Evolutionary conservation across 2,329 filamentous ascomycete species (phyloP), one percentile per base, ranked within the genome.

Genomic region (Paecilomyces niveus): DNA sequence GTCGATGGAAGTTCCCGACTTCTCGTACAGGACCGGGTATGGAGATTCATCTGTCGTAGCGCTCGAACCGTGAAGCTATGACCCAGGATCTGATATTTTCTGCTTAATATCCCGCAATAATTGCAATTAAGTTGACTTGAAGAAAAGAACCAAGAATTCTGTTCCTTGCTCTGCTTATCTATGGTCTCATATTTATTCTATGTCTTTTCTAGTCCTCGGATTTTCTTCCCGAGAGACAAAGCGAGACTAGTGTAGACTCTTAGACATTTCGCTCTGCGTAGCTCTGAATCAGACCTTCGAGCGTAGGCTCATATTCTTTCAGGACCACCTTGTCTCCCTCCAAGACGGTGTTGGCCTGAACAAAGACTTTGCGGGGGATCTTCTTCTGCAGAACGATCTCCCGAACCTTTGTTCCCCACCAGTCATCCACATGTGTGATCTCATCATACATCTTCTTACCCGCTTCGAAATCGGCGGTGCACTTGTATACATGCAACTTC

Each of bases 401-500:
- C 58, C 93, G 83, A 26, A 97, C 85, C 76, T 88, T 88, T 63
- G 84, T 85, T 57, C 88, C 91, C 84, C 90, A 97, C 78, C 90
- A 97, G 45, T 90, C 87, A 56, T 85, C 89, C 22, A 97, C 92
- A 24, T 83, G 79, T 7, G 92, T 96, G 81, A 96, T 92, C 31
- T 88, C 83, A 61, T 88, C 85, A 72, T 96, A 97, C 75, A 96
- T 84, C 65, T 84, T 84, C 64, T 83, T 86, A n/a, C 90, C 93
- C 1, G 81, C 83, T 65, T 88, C 83, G 18, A 93, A 82, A 71
- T 97, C 91, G 6, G 91, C 93, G 0, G 91, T 96, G 3, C 88
- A 85, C 80, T 97, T 97, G 81, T 90, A 97, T 63, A 97, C 82
- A 74, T 97, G 92, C 62, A 97, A 78, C 75, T 95, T 94, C 77